Evolutionary conservation across 441 rosid species (phyloP).

Genomic region (Adansonia grandidieri): DNA sequence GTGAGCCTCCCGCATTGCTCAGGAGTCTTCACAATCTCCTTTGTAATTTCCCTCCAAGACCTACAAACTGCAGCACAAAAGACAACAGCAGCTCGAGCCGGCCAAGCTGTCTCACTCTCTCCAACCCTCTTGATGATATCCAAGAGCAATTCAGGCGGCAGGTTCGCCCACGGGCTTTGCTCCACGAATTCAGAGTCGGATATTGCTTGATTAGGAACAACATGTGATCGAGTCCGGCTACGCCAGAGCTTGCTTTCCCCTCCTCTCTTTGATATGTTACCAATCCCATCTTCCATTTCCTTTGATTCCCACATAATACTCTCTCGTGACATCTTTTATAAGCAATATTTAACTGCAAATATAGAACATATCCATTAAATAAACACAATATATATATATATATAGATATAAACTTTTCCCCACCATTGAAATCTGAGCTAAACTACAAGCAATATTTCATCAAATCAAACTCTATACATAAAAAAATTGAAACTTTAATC

Average conservation of each 20-base stretch:
- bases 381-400: neutral
- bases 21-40: slow-evolving; percentile 80
- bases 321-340: slow-evolving; percentile 68
- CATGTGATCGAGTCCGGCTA: slow-evolving; percentile 64
- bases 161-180: slow-evolving; percentile 86
- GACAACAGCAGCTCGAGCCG: slow-evolving; percentile 82
- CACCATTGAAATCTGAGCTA: neutral
- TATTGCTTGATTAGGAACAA: slow-evolving; percentile 80
- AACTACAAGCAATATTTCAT: neutral
- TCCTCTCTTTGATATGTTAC: slow-evolving; percentile 66
- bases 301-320: slow-evolving; percentile 79
- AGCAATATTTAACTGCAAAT: slow-evolving; percentile 36
- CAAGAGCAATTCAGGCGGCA: slow-evolving; percentile 85
- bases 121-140: slow-evolving; percentile 84
- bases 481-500: neutral
- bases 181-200: slow-evolving; percentile 35
- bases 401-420: neutral
- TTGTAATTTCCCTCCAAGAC: slow-evolving; percentile 86
- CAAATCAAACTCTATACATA: neutral
- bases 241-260: slow-evolving; percentile 57
- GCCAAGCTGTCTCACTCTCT: slow-evolving; percentile 88
- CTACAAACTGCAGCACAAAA: slow-evolving; percentile 86
- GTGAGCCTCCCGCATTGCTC: slow-evolving; percentile 87
- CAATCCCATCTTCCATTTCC: slow-evolving; percentile 81
- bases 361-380: neutral